phyloP scores from a whole-genome alignment of 805 yeast species.

The Saccharomycopsis guyanensis region DNA sequence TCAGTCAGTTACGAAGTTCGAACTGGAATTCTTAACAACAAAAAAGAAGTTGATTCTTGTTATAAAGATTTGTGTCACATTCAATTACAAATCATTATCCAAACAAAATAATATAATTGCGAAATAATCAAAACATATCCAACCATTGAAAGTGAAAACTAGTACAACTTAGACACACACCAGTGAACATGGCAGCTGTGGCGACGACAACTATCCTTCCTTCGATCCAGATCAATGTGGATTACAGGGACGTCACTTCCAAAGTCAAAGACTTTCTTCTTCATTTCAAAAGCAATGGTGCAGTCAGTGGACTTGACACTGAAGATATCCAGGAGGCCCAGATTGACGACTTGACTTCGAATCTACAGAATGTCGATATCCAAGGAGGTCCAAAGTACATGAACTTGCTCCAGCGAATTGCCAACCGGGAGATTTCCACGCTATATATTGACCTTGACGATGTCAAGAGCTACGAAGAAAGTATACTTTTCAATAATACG shows the following conservation, averaged over 20 bases:
- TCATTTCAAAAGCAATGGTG: constrained; percentile 46
- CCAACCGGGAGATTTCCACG: constrained; percentile 72
- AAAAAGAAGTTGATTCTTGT: too few relatives aligned
- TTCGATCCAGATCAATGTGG: constrained; percentile 60
- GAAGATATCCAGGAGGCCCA: constrained; percentile 16
- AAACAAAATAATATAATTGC: too few relatives aligned
- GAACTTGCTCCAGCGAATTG: constrained; percentile 64
- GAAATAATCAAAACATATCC: too few relatives aligned
- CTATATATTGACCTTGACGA: constrained; percentile 79
- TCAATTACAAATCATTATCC: too few relatives aligned
- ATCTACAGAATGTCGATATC: constrained; percentile 22
- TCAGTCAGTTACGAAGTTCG: too few relatives aligned
- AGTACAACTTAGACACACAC: too few relatives aligned
- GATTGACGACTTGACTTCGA: constrained; percentile 25
- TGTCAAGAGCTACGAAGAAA: constrained; percentile 58
- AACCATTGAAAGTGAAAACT: too few relatives aligned
- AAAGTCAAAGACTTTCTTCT: constrained; percentile 57
- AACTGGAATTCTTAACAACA: too few relatives aligned
- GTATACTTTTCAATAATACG: constrained; percentile 29
- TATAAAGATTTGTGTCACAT: too few relatives aligned
- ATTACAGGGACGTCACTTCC: constrained; percentile 58
- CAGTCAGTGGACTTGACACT: neutral
- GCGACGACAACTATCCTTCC: constrained; percentile 37
- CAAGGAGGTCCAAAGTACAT: constrained; percentile 65
- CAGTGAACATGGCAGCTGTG: constrained; percentile 5